Evolutionary conservation across 2,329 filamentous ascomycete genomes (phyloP).

Genomic region (Aspergillus intermedius): DNA sequence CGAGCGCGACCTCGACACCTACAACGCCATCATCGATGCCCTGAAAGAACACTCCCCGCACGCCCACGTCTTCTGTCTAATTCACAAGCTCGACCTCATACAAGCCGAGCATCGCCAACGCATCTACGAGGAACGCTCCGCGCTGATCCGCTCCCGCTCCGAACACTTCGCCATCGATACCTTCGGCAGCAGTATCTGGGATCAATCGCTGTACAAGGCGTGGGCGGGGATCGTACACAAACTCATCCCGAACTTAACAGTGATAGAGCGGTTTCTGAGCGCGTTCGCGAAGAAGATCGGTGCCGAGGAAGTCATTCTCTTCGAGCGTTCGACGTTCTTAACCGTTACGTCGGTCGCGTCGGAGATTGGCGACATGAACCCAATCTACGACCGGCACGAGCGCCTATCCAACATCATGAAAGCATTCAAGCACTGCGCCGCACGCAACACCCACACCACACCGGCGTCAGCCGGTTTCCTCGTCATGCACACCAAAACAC

Average conservation of each 20-base stretch:
- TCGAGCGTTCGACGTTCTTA: conserved; percentile 91
- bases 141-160: conserved; percentile 69
- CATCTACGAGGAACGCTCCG: conserved; percentile 77
- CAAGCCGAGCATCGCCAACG: conserved; percentile 69
- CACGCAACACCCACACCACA: conserved; percentile 40
- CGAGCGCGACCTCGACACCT: conserved; percentile 85
- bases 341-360: conserved; percentile 91
- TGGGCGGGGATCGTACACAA: conserved; percentile 98
- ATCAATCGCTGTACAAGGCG: conserved; percentile 94
- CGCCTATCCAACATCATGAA: conserved; percentile 96
- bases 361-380: conserved; percentile 67
- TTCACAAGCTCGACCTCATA: conserved; percentile 98
- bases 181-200: conserved; percentile 96
- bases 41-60: conserved; percentile 74
- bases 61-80: conserved; percentile 85
- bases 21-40: conserved; percentile 82
- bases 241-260: conserved; percentile 83
- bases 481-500: conserved; percentile 45
- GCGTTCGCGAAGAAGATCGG: conserved; percentile 79
- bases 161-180: conserved; percentile 69
- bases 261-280: conserved; percentile 79
- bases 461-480: conserved; percentile 38
- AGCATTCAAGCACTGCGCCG: conserved; percentile 81
- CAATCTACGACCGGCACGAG: conserved; percentile 88
- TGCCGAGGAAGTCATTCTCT: conserved; percentile 88